Conservation (phyloP, 805 yeast genomes). For the Yamadazyma tumulicola region DNA sequence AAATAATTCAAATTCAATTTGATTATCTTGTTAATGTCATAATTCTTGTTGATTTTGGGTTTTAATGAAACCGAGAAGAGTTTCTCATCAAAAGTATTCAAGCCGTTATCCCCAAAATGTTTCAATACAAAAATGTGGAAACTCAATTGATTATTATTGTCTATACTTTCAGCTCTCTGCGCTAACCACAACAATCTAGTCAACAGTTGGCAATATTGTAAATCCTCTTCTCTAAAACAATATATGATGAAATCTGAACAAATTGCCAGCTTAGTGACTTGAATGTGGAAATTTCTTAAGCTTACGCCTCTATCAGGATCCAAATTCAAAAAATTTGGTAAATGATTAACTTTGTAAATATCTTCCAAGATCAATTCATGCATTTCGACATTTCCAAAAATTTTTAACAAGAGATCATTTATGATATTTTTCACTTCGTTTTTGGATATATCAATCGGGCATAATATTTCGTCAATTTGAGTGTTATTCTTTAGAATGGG, state of each 20-base stretch:
- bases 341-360: conserved; percentile 37
- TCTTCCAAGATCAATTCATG: conserved; percentile 35
- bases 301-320: conserved; percentile 75
- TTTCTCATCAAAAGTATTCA: not conserved
- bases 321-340: conserved; percentile 54
- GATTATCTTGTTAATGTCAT: conserved; percentile 10
- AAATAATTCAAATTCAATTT: conserved; percentile 9
- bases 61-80: conserved; percentile 5
- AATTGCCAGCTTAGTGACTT: conserved; percentile 73
- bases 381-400: conserved; percentile 14
- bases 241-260: conserved; percentile 78
- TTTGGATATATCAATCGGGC: conserved; percentile 43
- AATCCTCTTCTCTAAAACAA: conserved; percentile 40
- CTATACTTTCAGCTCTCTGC: conserved; percentile 22
- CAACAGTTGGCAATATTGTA: conserved; percentile 15
- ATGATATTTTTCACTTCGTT: conserved; percentile 24
- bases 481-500: conserved; percentile 51
- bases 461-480: conserved; percentile 50
- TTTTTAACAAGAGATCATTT: conserved; percentile 14
- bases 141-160: conserved; percentile 2
- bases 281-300: conserved; percentile 81
- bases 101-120: conserved; percentile 3
- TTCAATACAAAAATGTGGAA: conserved; percentile 13
- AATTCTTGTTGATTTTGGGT: conserved; percentile 8
- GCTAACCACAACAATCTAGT: conserved; percentile 37